Evolutionary conservation across 2,329 filamentous ascomycete genomes (phyloP), one percentile per base, ranked within the genome.

Genomic region (Coniochaeta prunicola): DNA sequence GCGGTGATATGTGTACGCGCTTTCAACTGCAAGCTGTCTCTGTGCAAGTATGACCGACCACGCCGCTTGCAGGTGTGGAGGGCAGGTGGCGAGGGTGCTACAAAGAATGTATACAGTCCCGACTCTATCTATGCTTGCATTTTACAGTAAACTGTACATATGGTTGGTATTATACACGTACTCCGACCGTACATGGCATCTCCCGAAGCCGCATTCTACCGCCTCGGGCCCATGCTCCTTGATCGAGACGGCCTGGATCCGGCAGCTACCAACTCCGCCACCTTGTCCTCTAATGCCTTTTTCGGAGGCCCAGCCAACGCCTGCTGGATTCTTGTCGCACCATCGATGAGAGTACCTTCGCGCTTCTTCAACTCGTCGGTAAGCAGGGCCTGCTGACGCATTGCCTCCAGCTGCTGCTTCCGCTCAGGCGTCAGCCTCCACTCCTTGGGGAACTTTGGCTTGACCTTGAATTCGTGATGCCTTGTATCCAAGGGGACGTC

Each of bases 401-500:
- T 76, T 45, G 78, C 79, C n/a, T 84, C 81, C 56, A 97, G 77
- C 72, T 89, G 80, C 67, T 76, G 70, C 69, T 80, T 82, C 63
- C 91, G 81, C 74, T 89, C 79, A 53, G 83, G 75, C 1, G 89
- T 92, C 80, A 99, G 76, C 60, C 82, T 83, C 94, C 94, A 99
- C 65, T 86, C 84, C 65, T 85, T 81, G 2, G 94, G 94, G 73
- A 97, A 97, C 63, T 79, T 81, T 58, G 84, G 80, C 70, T 83
- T 84, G 45, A 72, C 72, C 77, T 88, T 89, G 62, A 82, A 79
- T 68, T 83, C 87, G 77, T 93, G 87, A 73, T 97, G 93, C 66
- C 94, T 83, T 61, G 91, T 87, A 70, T 99, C 92, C 55, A 97
- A 81, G 2, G 94, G 93, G 31, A 99, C 76, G 71, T 99, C 94